Conservation (phyloP, 495 filamentous ascomycete genomes). For the Baudoinia panamericana region DNA sequence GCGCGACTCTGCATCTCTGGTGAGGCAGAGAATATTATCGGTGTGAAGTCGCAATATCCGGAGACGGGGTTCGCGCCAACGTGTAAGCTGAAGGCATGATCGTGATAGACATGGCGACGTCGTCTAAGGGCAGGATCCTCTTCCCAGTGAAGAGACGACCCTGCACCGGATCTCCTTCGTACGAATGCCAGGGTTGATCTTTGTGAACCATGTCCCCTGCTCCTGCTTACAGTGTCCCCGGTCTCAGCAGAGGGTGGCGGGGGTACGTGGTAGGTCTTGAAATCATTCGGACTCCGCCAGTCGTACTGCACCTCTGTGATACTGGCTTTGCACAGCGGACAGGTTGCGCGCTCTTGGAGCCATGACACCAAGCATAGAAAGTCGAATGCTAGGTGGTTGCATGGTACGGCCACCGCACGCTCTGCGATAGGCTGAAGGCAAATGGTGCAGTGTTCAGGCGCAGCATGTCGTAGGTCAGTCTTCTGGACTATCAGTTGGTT, state of each 20-base stretch:
- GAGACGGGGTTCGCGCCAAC: constrained; percentile 76
- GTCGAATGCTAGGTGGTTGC: constrained; percentile 69
- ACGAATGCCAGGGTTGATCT: constrained; percentile 1
- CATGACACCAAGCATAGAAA: constrained; percentile 74
- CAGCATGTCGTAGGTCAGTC: background rate
- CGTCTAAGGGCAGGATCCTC: constrained; percentile 46
- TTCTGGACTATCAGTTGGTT: background rate
- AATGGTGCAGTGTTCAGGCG: constrained; percentile 42
- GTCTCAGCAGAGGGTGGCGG: background rate
- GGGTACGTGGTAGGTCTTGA: constrained; percentile 40
- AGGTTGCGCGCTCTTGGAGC: constrained; percentile 58
- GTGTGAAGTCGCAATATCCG: constrained; percentile 62
- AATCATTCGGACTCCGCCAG: constrained; percentile 38
- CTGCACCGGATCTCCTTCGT: background rate
- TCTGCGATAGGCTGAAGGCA: constrained; percentile 68
- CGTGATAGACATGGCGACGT: constrained; percentile 62
- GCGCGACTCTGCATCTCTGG: constrained; percentile 64
- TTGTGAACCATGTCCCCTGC: background rate
- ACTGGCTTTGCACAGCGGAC: constrained; percentile 62
- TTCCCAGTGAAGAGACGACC: constrained; percentile 1
- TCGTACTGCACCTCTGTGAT: constrained; percentile 58
- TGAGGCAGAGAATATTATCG: constrained; percentile 48
- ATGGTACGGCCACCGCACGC: constrained; percentile 55
- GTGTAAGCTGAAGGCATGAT: constrained; percentile 67
- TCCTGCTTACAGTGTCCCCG: background rate